phyloP scores from a whole-genome alignment of 805 yeast genomes.

The Candida nitratophila region DNA sequence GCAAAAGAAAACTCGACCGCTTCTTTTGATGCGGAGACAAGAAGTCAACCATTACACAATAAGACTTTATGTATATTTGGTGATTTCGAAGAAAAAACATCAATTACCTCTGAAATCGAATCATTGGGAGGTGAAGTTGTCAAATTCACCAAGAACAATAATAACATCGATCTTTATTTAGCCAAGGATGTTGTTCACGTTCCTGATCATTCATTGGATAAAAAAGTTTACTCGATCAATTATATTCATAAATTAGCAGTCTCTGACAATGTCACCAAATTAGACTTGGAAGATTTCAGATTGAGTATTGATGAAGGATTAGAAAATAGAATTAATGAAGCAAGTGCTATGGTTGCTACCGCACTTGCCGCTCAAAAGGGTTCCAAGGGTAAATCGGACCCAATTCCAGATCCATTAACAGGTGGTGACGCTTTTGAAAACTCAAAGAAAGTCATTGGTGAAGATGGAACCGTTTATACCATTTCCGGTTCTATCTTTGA shows the following conservation, averaged over 20 bases:
- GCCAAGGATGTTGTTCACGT: slow-evolving; percentile 13
- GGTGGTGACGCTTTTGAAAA: too few species aligned
- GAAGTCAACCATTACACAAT: too few species aligned
- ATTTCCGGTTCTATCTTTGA: neutral
- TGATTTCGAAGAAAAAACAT: slow-evolving; percentile 5
- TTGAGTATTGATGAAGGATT: slow-evolving; percentile 3
- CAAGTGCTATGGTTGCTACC: slow-evolving; percentile 1
- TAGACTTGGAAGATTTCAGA: slow-evolving; percentile 13
- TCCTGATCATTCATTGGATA: slow-evolving; percentile 1
- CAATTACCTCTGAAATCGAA: slow-evolving; percentile 11
- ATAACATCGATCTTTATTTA: slow-evolving; percentile 5
- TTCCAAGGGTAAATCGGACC: neutral
- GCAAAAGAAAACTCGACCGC: too few species aligned
- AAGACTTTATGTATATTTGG: neutral
- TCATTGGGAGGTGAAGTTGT: slow-evolving; percentile 17
- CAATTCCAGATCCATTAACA: too few species aligned
- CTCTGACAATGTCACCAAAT: too few species aligned
- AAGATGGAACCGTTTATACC: neutral
- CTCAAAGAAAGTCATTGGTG: neutral
- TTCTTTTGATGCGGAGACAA: too few species aligned
- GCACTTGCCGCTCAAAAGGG: neutral
- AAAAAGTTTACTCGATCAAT: neutral
- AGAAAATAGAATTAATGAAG: neutral
- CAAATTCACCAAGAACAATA: neutral
- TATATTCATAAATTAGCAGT: neutral